A percentile compares a stretch with the other conserved stretches of the same genome.
These are phyloP conservation scores for Wallacemonas collosoma DNA, from an alignment of 208 protist genomes.

Conservation along the genomic window DNA sequence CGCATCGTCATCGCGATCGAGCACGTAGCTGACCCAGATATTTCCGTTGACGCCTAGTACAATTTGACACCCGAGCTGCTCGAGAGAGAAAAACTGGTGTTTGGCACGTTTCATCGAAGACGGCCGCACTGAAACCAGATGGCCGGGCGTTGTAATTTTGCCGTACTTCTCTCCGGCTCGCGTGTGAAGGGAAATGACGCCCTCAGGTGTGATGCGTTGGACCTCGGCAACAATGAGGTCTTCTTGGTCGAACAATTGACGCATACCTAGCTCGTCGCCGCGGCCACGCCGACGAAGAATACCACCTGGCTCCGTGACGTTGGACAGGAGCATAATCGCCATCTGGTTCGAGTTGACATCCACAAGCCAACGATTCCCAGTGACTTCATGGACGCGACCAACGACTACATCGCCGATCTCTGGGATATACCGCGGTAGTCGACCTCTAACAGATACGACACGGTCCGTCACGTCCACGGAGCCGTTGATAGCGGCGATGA, in stretches of 20 bases:
- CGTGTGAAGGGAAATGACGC: slow-evolving; percentile 95
- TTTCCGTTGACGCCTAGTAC: slow-evolving; percentile 90
- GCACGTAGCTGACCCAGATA: slow-evolving; percentile 62
- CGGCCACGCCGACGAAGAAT: slow-evolving; percentile 92
- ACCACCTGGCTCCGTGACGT: slow-evolving; percentile 97
- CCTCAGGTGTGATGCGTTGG: slow-evolving; percentile 91
- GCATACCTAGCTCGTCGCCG: slow-evolving; percentile 95
- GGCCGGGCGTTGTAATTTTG: slow-evolving; percentile 51
- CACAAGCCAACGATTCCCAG: slow-evolving; percentile 94
- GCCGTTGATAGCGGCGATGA: slow-evolving; percentile 83
- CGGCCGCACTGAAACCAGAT: slow-evolving; percentile 65
- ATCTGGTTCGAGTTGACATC: slow-evolving; percentile 94
- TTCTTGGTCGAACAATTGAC: slow-evolving; percentile 94
- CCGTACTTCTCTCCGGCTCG: slow-evolving; percentile 87
- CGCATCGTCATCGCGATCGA: slow-evolving; percentile 1
- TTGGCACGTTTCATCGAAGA: slow-evolving; percentile 76
- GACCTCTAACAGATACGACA: slow-evolving; percentile 84
- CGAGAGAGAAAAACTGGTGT: slow-evolving; percentile 77
- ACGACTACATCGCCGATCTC: slow-evolving; percentile 98
- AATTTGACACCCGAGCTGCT: slow-evolving; percentile 30
- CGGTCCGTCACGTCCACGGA: slow-evolving; percentile 81
- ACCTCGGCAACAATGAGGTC: slow-evolving; percentile 97
- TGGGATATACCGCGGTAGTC: slow-evolving; percentile 84
- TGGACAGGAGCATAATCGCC: slow-evolving; percentile 95
- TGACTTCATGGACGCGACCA: slow-evolving; percentile 91